A percentile compares a stretch with the other conserved stretches of the same genome.
Conservation (phyloP, 495 filamentous ascomycete species). For the Aspergillus ostianus region DNA sequence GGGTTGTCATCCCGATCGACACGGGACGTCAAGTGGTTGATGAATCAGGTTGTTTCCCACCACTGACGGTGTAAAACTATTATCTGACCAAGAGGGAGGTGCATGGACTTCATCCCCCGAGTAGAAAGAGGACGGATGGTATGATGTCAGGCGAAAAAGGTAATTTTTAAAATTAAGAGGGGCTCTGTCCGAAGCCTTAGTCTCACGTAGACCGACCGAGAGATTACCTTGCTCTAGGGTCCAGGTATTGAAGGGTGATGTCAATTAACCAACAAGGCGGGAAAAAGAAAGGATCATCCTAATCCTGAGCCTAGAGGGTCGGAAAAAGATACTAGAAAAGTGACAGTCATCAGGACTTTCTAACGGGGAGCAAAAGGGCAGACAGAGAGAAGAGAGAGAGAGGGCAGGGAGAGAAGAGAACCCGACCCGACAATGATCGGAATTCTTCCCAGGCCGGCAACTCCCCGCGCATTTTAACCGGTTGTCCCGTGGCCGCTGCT, state of each 20-base stretch:
- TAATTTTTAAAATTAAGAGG: neutral
- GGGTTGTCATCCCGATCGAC: slow-evolving; percentile 25
- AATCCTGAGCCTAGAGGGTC: neutral
- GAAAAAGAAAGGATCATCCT: neutral
- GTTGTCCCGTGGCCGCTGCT: slow-evolving; percentile 24
- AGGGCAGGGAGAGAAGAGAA: neutral
- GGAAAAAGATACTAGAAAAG: neutral
- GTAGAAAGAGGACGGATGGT: neutral
- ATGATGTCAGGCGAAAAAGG: neutral
- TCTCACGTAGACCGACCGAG: neutral
- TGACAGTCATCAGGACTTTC: too few relatives aligned
- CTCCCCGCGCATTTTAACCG: slow-evolving; percentile 28
- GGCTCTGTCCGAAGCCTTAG: too few relatives aligned
- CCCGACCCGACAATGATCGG: slow-evolving; percentile 12
- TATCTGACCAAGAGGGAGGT: too few relatives aligned
- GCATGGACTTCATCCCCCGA: too few relatives aligned
- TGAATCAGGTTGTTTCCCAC: neutral
- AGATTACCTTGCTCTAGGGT: too few relatives aligned
- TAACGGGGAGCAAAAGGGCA: neutral
- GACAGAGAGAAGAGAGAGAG: neutral
- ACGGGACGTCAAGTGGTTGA: slow-evolving; percentile 11
- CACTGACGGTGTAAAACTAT: too few relatives aligned
- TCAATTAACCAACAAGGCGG: neutral
- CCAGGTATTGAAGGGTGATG: neutral
- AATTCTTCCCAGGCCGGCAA: slow-evolving; percentile 18